Base-by-base conservation (phyloP, 2,329 filamentous ascomycete genomes). In the Pyrenophora tritici-repentis region DNA sequence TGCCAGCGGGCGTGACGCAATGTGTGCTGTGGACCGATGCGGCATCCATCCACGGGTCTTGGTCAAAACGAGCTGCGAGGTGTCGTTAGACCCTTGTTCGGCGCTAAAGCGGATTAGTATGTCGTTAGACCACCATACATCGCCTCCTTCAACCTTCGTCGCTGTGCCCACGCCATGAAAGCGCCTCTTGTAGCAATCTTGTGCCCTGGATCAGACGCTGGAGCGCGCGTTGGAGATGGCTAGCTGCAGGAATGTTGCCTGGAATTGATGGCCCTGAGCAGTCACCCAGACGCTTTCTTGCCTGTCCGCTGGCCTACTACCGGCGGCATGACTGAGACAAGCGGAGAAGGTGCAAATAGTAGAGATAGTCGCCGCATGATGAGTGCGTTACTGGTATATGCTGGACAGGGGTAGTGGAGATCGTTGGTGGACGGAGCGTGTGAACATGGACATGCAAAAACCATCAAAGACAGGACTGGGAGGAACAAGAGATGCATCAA, bases 91-190 rank as follows among this genome's bases (percentile, higher is more conserved):
- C 49, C 49, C 50, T 40, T 53, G 47, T 42, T 42, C 29, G 46
- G 45, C 51, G 47, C 58, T 59, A 53, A 54, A 54, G 58, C 51
- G 31, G 42, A 43, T 53, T 62, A 62, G 59, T 42, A 46, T 22
- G 35, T 29, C 26, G 26, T 29, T 49, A 36, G 35, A 47, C 53
- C 50, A 46, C 49, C 52, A 57, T 61, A 62, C 61, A 56, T 62
- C 55, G 61, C 61, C 57, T 61, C 61, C 59, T 56, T 52, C 60
- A 53, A 58, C 53, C 58, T 56, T 59, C 54, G 38, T 58, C 57
- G 54, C 47, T 52, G 56, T 51, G 50, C 37, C 46, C 47, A 46
- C 50, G 44, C 58, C 53, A 53, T 45, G 37, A 45, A 43, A 39
- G 42, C 35, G 46, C 39, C 51, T 41, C 36, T 35, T 32, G 18